These are phyloP conservation scores for Lasiodiplodia sp. DNA, from an alignment of 2,329 filamentous ascomycete genomes.

Conservation along the genomic window DNA sequence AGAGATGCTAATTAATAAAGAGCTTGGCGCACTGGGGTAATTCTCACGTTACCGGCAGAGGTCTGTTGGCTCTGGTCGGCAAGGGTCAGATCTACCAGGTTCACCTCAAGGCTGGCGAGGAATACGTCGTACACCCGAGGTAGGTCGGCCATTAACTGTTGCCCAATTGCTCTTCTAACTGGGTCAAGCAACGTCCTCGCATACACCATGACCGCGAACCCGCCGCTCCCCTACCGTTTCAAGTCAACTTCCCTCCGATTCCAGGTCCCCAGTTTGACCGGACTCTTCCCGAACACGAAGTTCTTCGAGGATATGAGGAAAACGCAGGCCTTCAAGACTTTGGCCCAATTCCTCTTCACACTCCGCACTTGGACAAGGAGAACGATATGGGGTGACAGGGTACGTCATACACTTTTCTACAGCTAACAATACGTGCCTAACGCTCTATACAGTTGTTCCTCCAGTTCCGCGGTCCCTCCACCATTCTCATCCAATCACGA, in stretches of 20 bases:
- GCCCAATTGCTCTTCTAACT: background rate
- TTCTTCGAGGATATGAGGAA: conserved; percentile 75
- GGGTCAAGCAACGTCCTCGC: conserved; percentile 79
- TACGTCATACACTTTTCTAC: conserved; percentile 45
- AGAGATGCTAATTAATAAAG: conserved; percentile 52
- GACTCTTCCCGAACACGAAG: conserved; percentile 73
- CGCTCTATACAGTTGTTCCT: conserved; percentile 72
- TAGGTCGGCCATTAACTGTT: conserved; percentile 39
- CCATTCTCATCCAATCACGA: conserved; percentile 87
- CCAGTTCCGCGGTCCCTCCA: conserved; percentile 85
- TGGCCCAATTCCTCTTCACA: conserved; percentile 70
- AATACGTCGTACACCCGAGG: conserved; percentile 87
- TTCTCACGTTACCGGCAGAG: conserved; percentile 85
- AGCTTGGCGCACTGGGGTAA: conserved; percentile 89
- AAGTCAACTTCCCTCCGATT: conserved; percentile 77
- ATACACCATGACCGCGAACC: conserved; percentile 77
- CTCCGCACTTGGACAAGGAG: conserved; percentile 79
- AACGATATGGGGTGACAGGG: conserved; percentile 90
- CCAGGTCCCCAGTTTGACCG: conserved; percentile 75
- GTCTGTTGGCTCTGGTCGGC: conserved; percentile 82
- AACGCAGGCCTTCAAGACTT: conserved; percentile 74
- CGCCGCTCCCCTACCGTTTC: conserved; percentile 86
- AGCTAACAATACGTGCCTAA: background rate
- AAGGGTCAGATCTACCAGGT: conserved; percentile 91
- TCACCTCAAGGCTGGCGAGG: conserved; percentile 79